These are phyloP conservation scores for Sherardia arvensis DNA, from an alignment of 257 asterid species.

Conservation along the genomic window DNA sequence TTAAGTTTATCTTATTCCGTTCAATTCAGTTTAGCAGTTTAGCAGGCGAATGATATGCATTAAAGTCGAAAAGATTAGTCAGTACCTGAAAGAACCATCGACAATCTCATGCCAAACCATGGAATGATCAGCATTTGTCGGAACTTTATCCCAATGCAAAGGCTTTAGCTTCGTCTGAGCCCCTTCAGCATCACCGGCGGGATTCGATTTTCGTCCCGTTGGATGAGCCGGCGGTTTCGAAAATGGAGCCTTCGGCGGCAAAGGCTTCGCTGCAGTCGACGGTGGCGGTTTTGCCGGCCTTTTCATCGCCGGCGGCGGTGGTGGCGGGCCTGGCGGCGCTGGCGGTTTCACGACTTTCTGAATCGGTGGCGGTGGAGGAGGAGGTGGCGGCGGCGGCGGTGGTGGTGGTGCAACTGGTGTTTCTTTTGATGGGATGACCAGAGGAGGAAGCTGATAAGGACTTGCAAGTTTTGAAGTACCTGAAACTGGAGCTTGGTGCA, in stretches of 20 bases:
- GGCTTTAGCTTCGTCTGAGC: constrained; percentile 54
- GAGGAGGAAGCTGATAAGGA: constrained; percentile 14
- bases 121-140: constrained; percentile 63
- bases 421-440: constrained; percentile 13
- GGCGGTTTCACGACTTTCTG: constrained; percentile 17
- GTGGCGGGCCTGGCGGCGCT: constrained; percentile 16
- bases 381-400: constrained; percentile 21
- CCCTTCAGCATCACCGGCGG: constrained; percentile 17
- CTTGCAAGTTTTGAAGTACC: background rate
- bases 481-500: constrained; percentile 1
- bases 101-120: constrained; percentile 84
- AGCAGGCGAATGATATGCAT: background rate
- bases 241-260: constrained; percentile 17
- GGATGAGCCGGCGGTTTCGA: constrained; percentile 38
- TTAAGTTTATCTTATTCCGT: too few species aligned
- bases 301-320: constrained; percentile 31
- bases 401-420: constrained; percentile 18
- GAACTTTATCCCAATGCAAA: constrained; percentile 86
- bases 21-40: too few species aligned
- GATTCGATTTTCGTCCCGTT: constrained; percentile 17
- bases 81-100: constrained; percentile 77
- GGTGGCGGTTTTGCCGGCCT: constrained; percentile 17
- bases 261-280: constrained; percentile 19
- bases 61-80: background rate
- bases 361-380: constrained; percentile 23